These are phyloP conservation scores for Phlebiopsis flavidoalba DNA, from an alignment of 768 basidiomycete genomes.

Conservation along the genomic window DNA sequence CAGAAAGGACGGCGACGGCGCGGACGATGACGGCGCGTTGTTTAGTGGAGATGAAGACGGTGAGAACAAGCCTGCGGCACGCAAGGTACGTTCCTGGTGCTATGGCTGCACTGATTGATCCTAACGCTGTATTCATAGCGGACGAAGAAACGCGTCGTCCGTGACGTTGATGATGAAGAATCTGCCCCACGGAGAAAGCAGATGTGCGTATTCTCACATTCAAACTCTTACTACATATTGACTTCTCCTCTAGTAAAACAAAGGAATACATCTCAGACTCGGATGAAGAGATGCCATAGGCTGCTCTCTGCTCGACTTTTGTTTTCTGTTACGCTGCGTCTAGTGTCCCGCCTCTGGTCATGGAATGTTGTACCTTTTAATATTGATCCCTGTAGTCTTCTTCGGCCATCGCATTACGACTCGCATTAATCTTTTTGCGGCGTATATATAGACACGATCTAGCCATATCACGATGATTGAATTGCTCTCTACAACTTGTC, in stretches of 20 bases:
- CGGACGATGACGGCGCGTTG: slow-evolving; percentile 57
- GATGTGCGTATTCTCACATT: slow-evolving; percentile 43
- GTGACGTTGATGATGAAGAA: slow-evolving; percentile 73
- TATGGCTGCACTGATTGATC: background rate
- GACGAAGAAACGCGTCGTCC: slow-evolving; percentile 68
- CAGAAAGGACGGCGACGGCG: slow-evolving; percentile 48
- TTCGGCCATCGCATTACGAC: background rate
- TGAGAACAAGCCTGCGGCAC: slow-evolving; percentile 49
- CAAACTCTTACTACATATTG: background rate
- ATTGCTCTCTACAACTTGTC: no score
- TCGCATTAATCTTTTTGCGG: no score
- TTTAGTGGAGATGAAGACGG: slow-evolving; percentile 70
- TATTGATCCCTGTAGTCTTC: background rate
- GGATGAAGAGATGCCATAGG: slow-evolving; percentile 75
- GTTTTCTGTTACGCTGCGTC: background rate
- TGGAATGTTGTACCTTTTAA: background rate
- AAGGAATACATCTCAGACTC: slow-evolving; percentile 85
- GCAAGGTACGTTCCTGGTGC: slow-evolving; percentile 49
- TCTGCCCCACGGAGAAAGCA: slow-evolving; percentile 66
- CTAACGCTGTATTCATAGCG: slow-evolving; percentile 23
- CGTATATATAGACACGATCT: no score
- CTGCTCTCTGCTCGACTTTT: background rate
- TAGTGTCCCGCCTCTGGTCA: no score
- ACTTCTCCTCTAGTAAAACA: slow-evolving; percentile 59
- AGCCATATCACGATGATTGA: no score